phyloP scores from a whole-genome alignment of 495 filamentous ascomycete species.

The Tuber indicum region DNA sequence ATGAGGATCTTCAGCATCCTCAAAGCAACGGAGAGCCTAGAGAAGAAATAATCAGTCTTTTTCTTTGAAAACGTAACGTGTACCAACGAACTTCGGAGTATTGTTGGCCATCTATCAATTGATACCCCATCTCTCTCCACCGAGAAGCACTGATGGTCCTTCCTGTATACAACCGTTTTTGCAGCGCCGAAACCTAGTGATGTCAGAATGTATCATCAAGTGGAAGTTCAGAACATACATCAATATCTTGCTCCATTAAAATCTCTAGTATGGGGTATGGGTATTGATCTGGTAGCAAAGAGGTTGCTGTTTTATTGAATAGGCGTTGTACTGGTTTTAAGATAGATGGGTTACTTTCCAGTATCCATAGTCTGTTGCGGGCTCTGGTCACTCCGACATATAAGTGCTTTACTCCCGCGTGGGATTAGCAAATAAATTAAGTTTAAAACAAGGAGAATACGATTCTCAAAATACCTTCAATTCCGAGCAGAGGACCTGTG shows the following conservation, averaged over 20 bases:
- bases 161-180: background rate
- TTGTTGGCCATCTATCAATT: constrained; percentile 20
- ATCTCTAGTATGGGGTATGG: constrained; percentile 12
- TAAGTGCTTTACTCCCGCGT: constrained; percentile 12
- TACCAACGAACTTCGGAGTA: constrained; percentile 19
- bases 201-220: constrained; percentile 6
- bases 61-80: background rate
- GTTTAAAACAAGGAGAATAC: background rate
- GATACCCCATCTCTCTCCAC: constrained; percentile 31
- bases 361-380: constrained; percentile 20
- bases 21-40: constrained; percentile 23
- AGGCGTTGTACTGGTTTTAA: constrained; percentile 11
- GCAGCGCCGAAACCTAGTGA: constrained; percentile 9
- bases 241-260: constrained; percentile 2
- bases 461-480: constrained; percentile 17
- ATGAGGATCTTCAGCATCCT: constrained; percentile 6
- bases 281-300: constrained; percentile 6
- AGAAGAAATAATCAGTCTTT: constrained; percentile 2
- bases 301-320: constrained; percentile 10
- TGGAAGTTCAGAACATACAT: background rate
- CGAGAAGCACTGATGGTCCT: constrained; percentile 11
- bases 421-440: background rate
- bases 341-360: constrained; percentile 11
- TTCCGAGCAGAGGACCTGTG: constrained; percentile 22
- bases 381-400: constrained; percentile 25